Conservation (phyloP, 257 asterid genomes). For the Solanum sitiens region DNA sequence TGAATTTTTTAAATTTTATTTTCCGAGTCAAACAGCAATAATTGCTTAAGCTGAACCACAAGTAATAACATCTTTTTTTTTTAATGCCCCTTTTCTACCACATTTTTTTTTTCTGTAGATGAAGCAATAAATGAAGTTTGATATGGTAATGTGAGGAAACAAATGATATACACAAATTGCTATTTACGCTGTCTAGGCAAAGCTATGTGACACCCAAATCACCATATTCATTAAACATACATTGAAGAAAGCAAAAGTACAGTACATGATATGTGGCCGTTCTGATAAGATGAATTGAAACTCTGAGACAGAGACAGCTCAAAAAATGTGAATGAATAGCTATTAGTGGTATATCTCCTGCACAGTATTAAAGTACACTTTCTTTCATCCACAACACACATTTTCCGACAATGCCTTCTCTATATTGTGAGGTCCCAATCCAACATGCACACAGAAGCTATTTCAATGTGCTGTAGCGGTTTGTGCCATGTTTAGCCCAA, state of each 20-base stretch:
- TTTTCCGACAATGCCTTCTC: neutral
- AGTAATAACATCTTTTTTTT: neutral
- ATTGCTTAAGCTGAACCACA: neutral
- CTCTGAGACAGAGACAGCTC: neutral
- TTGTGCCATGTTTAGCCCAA: conserved; percentile 92
- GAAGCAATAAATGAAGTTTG: neutral
- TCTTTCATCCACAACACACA: neutral
- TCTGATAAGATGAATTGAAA: neutral
- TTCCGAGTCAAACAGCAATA: neutral
- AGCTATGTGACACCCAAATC: neutral
- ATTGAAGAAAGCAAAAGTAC: neutral
- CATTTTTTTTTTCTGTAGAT: neutral
- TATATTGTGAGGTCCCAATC: neutral
- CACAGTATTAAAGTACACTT: neutral
- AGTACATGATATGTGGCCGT: neutral
- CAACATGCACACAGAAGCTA: conserved; percentile 13
- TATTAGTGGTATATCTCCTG: neutral
- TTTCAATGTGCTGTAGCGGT: conserved; percentile 71
- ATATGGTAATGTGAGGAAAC: neutral
- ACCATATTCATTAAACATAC: neutral
- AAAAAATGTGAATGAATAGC: neutral
- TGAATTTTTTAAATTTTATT: neutral
- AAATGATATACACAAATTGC: neutral
- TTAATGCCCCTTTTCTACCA: neutral
- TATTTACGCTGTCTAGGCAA: neutral